These are phyloP conservation scores for Mycena chlorophos DNA, from an alignment of 768 basidiomycete species.

Conservation along the genomic window DNA sequence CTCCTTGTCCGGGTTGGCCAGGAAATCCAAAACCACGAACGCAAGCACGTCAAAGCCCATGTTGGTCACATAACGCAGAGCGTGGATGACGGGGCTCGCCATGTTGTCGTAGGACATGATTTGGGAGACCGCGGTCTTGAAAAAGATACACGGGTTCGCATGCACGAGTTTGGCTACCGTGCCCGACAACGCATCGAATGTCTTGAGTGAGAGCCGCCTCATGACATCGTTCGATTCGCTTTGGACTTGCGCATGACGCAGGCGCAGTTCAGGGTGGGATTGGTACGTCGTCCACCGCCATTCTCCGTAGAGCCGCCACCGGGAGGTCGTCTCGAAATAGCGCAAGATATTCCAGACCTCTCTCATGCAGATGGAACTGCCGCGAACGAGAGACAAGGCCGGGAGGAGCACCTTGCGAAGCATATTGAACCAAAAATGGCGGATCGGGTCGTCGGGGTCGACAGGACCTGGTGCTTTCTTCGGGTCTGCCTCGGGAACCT, in stretches of 20 bases:
- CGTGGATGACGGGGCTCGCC: conserved; percentile 85
- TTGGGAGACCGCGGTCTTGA: conserved; percentile 85
- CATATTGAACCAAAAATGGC: conserved; percentile 83
- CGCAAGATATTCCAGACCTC: conserved; percentile 92
- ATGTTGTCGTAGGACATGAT: conserved; percentile 97
- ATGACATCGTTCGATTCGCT: conserved; percentile 87
- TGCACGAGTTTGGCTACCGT: conserved; percentile 91
- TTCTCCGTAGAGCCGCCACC: conserved; percentile 94
- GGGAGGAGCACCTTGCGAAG: conserved; percentile 83
- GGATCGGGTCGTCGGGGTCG: conserved; percentile 59
- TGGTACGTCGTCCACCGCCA: conserved; percentile 79
- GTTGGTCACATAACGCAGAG: conserved; percentile 82
- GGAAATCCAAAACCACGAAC: conserved; percentile 82
- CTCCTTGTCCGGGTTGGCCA: conserved; percentile 79
- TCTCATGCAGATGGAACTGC: conserved; percentile 85
- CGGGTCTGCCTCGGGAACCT: conserved; percentile 64
- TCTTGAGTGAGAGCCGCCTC: conserved; percentile 81
- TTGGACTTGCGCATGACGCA: conserved; percentile 81
- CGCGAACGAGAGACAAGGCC: conserved; percentile 78
- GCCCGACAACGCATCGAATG: conserved; percentile 81
- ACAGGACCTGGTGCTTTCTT: conserved; percentile 41
- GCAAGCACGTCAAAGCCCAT: conserved; percentile 94
- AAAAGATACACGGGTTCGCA: conserved; percentile 91
- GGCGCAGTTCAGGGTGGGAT: conserved; percentile 75
- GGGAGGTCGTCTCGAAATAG: conserved; percentile 71